Percentiles rank a stretch among this genome's conserved stretches.
Conservation (phyloP, 371 early-diverging fungal genomes). For the Syncephalastrum contaminatum region DNA sequence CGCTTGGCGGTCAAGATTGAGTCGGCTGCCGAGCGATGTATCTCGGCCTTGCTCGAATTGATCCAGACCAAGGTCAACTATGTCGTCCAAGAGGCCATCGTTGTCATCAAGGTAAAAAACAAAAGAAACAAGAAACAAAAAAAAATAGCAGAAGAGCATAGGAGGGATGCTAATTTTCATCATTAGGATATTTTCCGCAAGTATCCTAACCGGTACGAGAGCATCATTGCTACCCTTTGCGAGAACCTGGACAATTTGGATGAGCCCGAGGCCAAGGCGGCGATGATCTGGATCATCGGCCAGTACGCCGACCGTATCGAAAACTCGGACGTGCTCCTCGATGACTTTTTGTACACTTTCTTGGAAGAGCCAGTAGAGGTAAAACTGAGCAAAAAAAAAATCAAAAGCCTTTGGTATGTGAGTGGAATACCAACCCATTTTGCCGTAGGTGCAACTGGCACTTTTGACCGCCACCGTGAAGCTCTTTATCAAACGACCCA, state of each 20-base stretch:
- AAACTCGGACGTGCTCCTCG: slow-evolving; percentile 82
- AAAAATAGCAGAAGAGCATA: no score
- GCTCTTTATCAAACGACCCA: slow-evolving; percentile 89
- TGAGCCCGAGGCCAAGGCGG: slow-evolving; percentile 92
- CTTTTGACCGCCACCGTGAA: slow-evolving; percentile 95
- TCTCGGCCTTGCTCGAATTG: slow-evolving; percentile 84
- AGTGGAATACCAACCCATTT: background rate
- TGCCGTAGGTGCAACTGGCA: slow-evolving; percentile 81
- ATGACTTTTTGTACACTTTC: slow-evolving; percentile 63
- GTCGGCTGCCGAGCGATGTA: slow-evolving; percentile 84
- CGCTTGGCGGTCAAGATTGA: slow-evolving; percentile 92
- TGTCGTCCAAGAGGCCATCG: slow-evolving; percentile 90
- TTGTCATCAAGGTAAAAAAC: slow-evolving; percentile 78
- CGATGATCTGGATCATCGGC: slow-evolving; percentile 96
- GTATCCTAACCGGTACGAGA: slow-evolving; percentile 88
- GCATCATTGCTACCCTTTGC: slow-evolving; percentile 84
- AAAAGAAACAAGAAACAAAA: background rate
- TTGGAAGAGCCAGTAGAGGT: slow-evolving; percentile 82
- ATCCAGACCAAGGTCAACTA: slow-evolving; percentile 89
- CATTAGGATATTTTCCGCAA: slow-evolving; percentile 88
- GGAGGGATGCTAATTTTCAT: background rate
- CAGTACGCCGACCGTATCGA: slow-evolving; percentile 93
- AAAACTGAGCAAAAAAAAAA: slow-evolving; percentile 29
- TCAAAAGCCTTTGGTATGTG: background rate
- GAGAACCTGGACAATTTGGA: slow-evolving; percentile 87